Base-by-base conservation (phyloP, 208 protist species). In the Crithidia bombi region DNA sequence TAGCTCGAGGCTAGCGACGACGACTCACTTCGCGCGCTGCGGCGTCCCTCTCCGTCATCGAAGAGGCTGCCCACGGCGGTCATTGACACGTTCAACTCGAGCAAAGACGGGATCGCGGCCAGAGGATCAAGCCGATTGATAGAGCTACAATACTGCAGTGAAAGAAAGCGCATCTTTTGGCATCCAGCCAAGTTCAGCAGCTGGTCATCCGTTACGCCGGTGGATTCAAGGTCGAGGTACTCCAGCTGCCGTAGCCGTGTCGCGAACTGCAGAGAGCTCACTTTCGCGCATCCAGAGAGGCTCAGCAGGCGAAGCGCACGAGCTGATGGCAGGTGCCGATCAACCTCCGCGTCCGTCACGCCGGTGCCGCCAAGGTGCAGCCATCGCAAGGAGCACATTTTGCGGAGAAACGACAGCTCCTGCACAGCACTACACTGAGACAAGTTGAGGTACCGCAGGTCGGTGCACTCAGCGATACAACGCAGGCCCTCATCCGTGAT, bases 401-500 rank as follows among this genome's bases (percentile, higher is more conserved):
- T 73, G 26, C 30, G 33, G 17, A 83, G 49, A 69, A 83, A 89
- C 12, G 43, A 39, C 14, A 83, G 30, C 35, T 72, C 52, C 5
- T 65, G 73, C 17, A 93, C 70, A 25, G 68, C 49, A 17, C 25
- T 63, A 65, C 87, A 90, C 35, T 69, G 81, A 12, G 69, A 49
- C 21, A 93, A 35, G 44, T 86, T 83, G 12, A 93, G 50, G 59
- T 87, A 84, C 19, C 80, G 78, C 25, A 93, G 73, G 9, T 47
- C 33, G 26, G 50, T 50, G 67, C 83, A 90, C 46, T 57, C 23
- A 12, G 25, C 51, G 14, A 93, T 17, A 5, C 43, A 43, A 17
- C 52, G 55, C 44, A 90, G 50, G 0, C 68, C 76, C 1, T 58
- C 51, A 36, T 80, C 81, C 5, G 66, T 72, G 39, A 89, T 63